A percentile compares a stretch with the other conserved stretches of the same genome.
phyloP scores from a whole-genome alignment of 2,329 filamentous ascomycete species.

The Claviceps purpurea region DNA sequence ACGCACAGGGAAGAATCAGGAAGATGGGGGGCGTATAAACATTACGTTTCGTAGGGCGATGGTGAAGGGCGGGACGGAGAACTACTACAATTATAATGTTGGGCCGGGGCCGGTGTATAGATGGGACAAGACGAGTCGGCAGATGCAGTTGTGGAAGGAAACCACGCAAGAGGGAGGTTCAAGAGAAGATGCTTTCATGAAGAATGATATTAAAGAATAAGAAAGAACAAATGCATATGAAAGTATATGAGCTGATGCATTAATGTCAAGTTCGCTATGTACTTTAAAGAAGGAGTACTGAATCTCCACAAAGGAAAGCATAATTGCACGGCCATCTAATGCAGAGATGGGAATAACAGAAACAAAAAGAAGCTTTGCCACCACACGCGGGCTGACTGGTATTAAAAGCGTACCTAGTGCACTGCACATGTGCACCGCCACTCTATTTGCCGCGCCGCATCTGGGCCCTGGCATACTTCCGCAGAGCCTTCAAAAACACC shows the following conservation, averaged over 20 bases:
- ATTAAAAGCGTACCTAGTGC: not conserved
- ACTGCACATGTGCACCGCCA: not conserved
- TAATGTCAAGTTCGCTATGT: not conserved
- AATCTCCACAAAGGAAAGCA: slow-evolving; percentile 5
- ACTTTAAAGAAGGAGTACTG: not conserved
- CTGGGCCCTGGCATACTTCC: slow-evolving; percentile 74
- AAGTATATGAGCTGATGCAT: not conserved
- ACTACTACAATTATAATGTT: slow-evolving; percentile 78
- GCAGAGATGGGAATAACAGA: not conserved
- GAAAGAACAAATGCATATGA: not conserved
- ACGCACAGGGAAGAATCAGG: slow-evolving; percentile 47
- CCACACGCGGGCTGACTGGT: not conserved
- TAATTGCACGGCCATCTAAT: not conserved
- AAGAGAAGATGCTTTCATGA: not conserved
- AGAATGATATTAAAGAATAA: not conserved
- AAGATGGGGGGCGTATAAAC: slow-evolving; percentile 55
- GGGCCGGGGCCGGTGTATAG: slow-evolving; percentile 53
- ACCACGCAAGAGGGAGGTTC: slow-evolving; percentile 1
- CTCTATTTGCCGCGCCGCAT: slow-evolving; percentile 64
- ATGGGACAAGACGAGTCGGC: slow-evolving; percentile 46
- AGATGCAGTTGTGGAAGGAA: slow-evolving; percentile 31
- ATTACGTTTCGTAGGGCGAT: slow-evolving; percentile 66
- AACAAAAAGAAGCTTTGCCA: not conserved
- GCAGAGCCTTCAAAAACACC: slow-evolving; percentile 74
- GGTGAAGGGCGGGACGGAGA: slow-evolving; percentile 60